A percentile compares a stretch with the other conserved stretches of the same genome.
Conservation (phyloP, 805 yeast genomes). For the Cyberlindnera sargentensis region DNA sequence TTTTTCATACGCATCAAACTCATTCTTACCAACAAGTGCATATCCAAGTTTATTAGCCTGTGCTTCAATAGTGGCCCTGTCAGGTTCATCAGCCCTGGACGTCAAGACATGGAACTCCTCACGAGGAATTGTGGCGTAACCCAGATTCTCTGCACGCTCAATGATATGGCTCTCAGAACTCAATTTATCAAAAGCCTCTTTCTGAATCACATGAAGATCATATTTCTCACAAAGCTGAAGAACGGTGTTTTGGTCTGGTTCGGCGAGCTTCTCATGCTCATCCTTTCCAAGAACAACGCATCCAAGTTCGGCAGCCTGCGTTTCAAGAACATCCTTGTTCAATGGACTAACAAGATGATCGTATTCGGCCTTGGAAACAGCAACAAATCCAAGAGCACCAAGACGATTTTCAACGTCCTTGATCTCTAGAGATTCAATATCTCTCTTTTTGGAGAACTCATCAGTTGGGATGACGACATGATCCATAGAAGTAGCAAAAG, state of each 20-base stretch:
- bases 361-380: conserved; percentile 14
- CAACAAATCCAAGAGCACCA: conserved; percentile 15
- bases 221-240: conserved; percentile 5
- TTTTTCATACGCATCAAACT: conserved; percentile 19
- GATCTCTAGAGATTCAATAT: background rate
- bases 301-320: conserved; percentile 21
- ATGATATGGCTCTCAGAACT: conserved; percentile 6
- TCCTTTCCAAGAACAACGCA: conserved; percentile 6
- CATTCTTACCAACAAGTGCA: conserved; percentile 17
- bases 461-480: conserved; percentile 7
- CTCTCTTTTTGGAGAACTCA: conserved; percentile 15
- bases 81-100: conserved; percentile 21
- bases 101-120: conserved; percentile 19
- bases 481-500: conserved; percentile 3
- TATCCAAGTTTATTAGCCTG: conserved; percentile 18
- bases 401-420: background rate
- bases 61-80: conserved; percentile 11
- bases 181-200: conserved; percentile 5
- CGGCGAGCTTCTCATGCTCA: conserved; percentile 11
- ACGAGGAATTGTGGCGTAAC: conserved; percentile 8
- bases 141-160: conserved; percentile 6
- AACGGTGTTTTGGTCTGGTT: conserved; percentile 4
- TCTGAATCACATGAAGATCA: conserved; percentile 7
- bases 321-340: conserved; percentile 19
- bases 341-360: background rate